Evolutionary conservation across 345 rosid species (phyloP).

Genomic region (Acer campestre): DNA sequence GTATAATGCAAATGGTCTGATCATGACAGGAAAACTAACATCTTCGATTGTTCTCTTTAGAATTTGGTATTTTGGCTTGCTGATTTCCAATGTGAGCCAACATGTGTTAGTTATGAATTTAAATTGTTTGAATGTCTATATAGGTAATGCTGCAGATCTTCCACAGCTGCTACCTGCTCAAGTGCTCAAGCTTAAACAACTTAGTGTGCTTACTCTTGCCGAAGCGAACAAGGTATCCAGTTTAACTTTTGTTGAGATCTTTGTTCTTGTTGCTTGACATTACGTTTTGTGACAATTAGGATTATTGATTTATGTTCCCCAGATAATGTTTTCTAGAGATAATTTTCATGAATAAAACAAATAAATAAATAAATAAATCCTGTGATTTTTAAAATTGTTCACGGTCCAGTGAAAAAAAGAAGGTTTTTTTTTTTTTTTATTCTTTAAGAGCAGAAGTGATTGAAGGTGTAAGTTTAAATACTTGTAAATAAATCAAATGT

Average conservation of each 20-base stretch:
- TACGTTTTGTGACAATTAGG: not conserved
- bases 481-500: not conserved
- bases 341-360: not conserved
- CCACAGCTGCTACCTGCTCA: conserved; percentile 41
- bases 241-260: not conserved
- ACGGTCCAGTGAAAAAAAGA: not conserved
- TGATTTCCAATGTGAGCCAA: not conserved
- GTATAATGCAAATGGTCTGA: not conserved
- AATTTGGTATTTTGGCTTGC: not conserved
- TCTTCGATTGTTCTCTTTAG: not conserved
- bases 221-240: conserved; percentile 38
- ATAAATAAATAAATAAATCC: not conserved
- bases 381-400: not conserved
- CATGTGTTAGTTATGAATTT: not conserved
- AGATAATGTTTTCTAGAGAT: not conserved
- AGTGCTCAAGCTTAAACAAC: conserved; percentile 46
- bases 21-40: not conserved
- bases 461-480: not conserved
- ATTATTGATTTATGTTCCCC: conserved; percentile 2
- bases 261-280: not conserved
- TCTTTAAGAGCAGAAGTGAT: not conserved
- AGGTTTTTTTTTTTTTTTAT: no score
- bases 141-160: conserved; percentile 31
- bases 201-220: conserved; percentile 48
- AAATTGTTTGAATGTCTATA: not conserved